A percentile compares a stretch with the other conserved stretches of the same genome.
Conservation (phyloP, 176 grass and related monocot genomes). For the Oryza meridionalis region DNA sequence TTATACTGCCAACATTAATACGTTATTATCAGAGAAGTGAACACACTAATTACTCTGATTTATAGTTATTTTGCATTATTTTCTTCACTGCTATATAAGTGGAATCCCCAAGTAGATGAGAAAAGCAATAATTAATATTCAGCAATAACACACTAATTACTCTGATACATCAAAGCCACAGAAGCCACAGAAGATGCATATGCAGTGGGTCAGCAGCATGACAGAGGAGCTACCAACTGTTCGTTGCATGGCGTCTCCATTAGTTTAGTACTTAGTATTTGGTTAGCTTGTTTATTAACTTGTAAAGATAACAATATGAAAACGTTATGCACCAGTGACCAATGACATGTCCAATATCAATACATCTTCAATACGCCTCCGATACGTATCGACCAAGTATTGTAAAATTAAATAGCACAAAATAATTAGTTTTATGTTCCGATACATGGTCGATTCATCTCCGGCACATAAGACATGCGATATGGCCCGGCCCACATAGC, state of each 20-base stretch:
- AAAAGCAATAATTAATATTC: background rate
- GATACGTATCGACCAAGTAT: too few species aligned
- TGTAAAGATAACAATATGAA: background rate
- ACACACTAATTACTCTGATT: background rate
- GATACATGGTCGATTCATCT: too few species aligned
- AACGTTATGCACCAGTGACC: too few species aligned
- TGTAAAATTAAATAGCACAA: too few species aligned
- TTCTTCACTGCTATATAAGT: background rate
- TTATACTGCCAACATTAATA: background rate
- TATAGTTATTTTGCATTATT: background rate
- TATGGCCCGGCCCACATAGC: too few species aligned
- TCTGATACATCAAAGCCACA: too few species aligned
- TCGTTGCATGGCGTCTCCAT: background rate
- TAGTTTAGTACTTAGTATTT: background rate
- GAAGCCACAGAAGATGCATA: background rate
- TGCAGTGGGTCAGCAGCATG: background rate
- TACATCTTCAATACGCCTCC: too few species aligned
- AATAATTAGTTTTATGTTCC: too few species aligned
- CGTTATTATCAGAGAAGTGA: background rate
- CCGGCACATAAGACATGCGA: too few species aligned
- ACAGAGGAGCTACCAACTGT: background rate
- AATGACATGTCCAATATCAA: too few species aligned
- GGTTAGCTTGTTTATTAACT: background rate
- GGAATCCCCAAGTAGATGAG: constrained; percentile 6
- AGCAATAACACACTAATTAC: background rate